These are phyloP conservation scores for Umbelopsis sp. DNA, from an alignment of 192 early-diverging fungal species.

Conservation along the genomic window DNA sequence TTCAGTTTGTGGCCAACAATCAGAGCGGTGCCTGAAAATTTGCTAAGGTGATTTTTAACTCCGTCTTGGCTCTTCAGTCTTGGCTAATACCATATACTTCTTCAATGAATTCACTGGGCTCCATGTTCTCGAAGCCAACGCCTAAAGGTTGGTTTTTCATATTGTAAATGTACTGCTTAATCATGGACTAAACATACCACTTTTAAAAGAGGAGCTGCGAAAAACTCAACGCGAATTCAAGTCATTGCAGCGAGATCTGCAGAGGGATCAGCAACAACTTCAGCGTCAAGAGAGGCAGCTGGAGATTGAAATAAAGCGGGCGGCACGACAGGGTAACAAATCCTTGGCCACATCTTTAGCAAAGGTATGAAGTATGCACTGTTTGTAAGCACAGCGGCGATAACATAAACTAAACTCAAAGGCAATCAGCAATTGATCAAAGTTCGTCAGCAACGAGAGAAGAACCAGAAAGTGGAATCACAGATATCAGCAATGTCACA, in stretches of 20 bases:
- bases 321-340: conserved; percentile 38
- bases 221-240: conserved; percentile 32
- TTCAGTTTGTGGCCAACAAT: too few relatives aligned
- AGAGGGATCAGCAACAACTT: conserved; percentile 33
- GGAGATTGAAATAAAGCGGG: conserved; percentile 42
- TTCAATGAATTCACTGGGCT: conserved; percentile 20
- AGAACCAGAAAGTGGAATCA: conserved; percentile 27
- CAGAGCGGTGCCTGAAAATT: conserved; percentile 8
- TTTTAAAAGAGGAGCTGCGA: conserved; percentile 27
- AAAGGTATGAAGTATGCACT: conserved; percentile 1
- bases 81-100: neutral
- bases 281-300: conserved; percentile 42
- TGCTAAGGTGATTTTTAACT: too few relatives aligned
- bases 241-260: conserved; percentile 29
- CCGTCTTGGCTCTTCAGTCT: neutral
- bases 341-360: conserved; percentile 32
- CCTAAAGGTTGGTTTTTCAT: conserved; percentile 25
- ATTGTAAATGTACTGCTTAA: neutral
- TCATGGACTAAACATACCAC: neutral
- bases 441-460: conserved; percentile 29
- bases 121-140: conserved; percentile 20
- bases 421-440: conserved; percentile 26
- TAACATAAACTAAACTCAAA: neutral
- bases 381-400: too few relatives aligned
- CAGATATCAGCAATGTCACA: conserved; percentile 29